Evolutionary conservation across 306 rosid species (phyloP), one percentile per base, ranked within the genome.

Genomic region (Cucumis sativus): DNA sequence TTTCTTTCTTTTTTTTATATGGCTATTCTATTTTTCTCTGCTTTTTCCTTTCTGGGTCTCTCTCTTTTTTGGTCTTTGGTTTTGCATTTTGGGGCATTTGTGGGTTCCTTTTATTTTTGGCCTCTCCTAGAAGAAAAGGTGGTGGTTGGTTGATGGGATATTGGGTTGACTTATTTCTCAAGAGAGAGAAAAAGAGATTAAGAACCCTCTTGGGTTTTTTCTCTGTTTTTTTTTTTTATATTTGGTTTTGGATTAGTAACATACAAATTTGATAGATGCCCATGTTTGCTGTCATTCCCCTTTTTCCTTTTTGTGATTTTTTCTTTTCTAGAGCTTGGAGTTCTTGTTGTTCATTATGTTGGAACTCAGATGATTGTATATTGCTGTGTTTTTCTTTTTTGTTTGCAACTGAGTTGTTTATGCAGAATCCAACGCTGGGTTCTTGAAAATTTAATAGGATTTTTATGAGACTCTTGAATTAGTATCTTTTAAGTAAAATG

Each of bases 101-200:
- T 33, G 41, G 8, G 51, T 64, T 35, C 79, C 62, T 52, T 77
- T 71, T 56, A 28, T 52, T 80, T 35, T 78, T 78, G 25, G 68
- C 76, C 58, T 33, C 78, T 88, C 77, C 80, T 9, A 30, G 10
- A 72, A 66, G 84, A 47, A 87, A 93, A 85, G 98, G 88, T 93
- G 97, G 96, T 93, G 97, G 96, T 93, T 84, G 97, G 89, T 91
- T 89, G 85, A 79, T 80, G 60, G 76, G 81, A 84, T 80, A 43
- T 33, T 63, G 70, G 70, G 96, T 93, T 93, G 96, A 87, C 98
- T 93, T 88, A 77, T 77, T 83, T 79, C 62, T 17, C 45, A 75
- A 86, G 75, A 86, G 75, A 33, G 78, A 40, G 45, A 40, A 8
- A 7, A 40, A 20, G 41, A 62, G 80, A 23, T 83, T 79, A 71